A percentile compares a stretch with the other conserved stretches of the same genome.
Evolutionary conservation across 2,329 filamentous ascomycete species (phyloP).

Genomic region (Ceratocystis ficicola): DNA sequence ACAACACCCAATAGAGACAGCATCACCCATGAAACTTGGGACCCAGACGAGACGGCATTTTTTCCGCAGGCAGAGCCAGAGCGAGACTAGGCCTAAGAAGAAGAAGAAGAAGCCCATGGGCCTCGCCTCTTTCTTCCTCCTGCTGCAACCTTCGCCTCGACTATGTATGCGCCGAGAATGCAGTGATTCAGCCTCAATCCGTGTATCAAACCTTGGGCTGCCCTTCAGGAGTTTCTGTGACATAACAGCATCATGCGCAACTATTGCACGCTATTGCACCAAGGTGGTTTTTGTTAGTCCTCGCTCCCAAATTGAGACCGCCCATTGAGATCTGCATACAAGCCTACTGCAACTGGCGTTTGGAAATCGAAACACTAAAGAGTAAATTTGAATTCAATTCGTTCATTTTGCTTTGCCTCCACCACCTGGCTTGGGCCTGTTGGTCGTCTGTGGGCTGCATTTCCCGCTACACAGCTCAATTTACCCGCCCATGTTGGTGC

Average conservation of each 20-base stretch:
- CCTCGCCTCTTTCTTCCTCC: background rate
- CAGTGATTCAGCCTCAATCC: background rate
- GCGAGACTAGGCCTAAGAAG: too few species aligned
- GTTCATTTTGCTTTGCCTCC: background rate
- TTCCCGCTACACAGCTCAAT: background rate
- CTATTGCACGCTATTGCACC: background rate
- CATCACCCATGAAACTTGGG: background rate
- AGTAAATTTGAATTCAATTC: background rate
- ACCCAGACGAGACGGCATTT: background rate
- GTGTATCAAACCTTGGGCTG: background rate
- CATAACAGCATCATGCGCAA: background rate
- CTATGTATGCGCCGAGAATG: background rate
- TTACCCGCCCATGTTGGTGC: background rate
- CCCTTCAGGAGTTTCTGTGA: background rate
- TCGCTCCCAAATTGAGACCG: background rate
- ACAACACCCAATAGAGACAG: background rate
- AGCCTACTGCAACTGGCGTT: slow-evolving; percentile 1
- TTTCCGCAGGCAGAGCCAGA: background rate
- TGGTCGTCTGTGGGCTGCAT: too few species aligned
- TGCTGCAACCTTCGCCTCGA: background rate
- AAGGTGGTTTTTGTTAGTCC: background rate
- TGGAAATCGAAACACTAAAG: background rate
- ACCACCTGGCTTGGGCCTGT: background rate
- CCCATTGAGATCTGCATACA: slow-evolving; percentile 1
- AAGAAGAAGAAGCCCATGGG: background rate